Evolutionary conservation across 768 basidiomycete genomes (phyloP).

Genomic region (Naganishia friedmannii): DNA sequence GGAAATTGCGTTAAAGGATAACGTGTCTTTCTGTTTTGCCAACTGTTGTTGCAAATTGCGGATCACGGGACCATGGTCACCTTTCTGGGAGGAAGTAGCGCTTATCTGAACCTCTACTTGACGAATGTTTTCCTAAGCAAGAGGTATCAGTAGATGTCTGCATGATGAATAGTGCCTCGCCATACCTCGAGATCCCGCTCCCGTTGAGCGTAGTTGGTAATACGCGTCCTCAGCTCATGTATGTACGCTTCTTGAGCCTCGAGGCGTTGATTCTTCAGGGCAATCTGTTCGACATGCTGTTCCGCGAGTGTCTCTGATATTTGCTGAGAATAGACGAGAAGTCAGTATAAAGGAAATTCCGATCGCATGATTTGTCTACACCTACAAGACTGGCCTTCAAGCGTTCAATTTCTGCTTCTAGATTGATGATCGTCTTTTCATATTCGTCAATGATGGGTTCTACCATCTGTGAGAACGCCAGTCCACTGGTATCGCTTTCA

Average conservation of each 20-base stretch:
- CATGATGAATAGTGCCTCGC: constrained; percentile 9
- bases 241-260: constrained; percentile 74
- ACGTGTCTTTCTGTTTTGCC: neutral
- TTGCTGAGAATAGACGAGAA: constrained; percentile 22
- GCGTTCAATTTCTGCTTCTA: constrained; percentile 86
- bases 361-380: neutral
- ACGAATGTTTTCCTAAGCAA: constrained; percentile 58
- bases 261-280: constrained; percentile 75
- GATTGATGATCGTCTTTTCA: constrained; percentile 89
- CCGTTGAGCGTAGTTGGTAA: neutral
- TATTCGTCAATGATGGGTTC: constrained; percentile 98
- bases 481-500: constrained; percentile 34
- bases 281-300: constrained; percentile 51
- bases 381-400: constrained; percentile 71
- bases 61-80: neutral
- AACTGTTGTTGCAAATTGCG: neutral
- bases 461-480: constrained; percentile 58
- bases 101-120: constrained; percentile 1
- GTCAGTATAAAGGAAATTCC: neutral
- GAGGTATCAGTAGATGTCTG: constrained; percentile 31
- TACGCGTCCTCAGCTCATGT: constrained; percentile 62
- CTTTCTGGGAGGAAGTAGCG: neutral
- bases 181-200: constrained; percentile 55
- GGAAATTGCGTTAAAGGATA: constrained; percentile 55
- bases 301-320: constrained; percentile 66